Conservation (phyloP, 371 early-diverging fungal genomes). For the Mortierella sp. region DNA sequence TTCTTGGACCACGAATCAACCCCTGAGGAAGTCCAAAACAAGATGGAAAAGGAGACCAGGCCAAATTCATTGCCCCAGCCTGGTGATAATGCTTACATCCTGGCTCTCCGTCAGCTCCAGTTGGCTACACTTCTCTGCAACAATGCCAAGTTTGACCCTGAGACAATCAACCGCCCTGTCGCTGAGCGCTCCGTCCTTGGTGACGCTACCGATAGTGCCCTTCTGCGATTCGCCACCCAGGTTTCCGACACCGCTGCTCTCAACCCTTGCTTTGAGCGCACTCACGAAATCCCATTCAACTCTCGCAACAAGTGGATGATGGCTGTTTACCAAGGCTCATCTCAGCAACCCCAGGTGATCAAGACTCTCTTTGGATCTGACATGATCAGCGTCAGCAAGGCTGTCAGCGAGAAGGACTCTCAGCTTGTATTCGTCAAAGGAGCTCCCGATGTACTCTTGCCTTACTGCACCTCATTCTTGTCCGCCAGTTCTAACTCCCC, state of each 20-base stretch:
- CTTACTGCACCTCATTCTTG: constrained; percentile 61
- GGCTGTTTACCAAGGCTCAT: constrained; percentile 57
- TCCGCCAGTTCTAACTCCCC: constrained; percentile 58
- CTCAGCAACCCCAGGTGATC: constrained; percentile 38
- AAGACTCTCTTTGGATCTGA: constrained; percentile 50
- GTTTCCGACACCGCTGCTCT: constrained; percentile 27
- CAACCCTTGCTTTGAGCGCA: constrained; percentile 56
- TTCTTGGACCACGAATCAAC: constrained; percentile 59
- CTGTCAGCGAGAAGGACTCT: constrained; percentile 24
- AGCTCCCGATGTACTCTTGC: constrained; percentile 82
- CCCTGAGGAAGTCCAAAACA: constrained; percentile 40
- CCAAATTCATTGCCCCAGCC: constrained; percentile 31
- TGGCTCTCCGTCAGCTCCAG: constrained; percentile 62
- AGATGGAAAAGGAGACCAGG: constrained; percentile 25
- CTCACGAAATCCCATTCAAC: constrained; percentile 48
- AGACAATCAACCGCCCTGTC: constrained; percentile 58
- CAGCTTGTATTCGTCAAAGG: constrained; percentile 74
- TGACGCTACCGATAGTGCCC: constrained; percentile 86
- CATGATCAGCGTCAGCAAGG: constrained; percentile 26
- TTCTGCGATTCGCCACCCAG: constrained; percentile 71
- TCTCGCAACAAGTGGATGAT: constrained; percentile 44
- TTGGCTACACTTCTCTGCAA: constrained; percentile 73
- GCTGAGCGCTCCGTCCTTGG: constrained; percentile 71
- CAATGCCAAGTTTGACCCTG: constrained; percentile 69
- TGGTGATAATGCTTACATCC: constrained; percentile 23